Conservation (phyloP, 2,329 filamentous ascomycete genomes). For the Aspergillus terreus region DNA sequence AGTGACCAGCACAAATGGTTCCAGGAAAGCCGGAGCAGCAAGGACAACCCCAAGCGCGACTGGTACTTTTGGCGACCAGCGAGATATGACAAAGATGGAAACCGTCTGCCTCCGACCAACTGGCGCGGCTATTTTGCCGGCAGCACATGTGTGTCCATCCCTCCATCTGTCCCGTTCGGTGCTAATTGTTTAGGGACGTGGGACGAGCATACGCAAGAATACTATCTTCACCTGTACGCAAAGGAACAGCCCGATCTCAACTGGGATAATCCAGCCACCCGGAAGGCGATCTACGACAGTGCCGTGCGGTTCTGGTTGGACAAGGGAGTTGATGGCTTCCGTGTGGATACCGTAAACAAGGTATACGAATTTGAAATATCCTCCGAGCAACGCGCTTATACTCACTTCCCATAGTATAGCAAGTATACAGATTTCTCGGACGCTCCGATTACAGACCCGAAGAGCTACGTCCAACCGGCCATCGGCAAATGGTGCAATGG, state of each 20-base stretch:
- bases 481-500: conserved; percentile 62
- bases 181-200: conserved; percentile 46
- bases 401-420: conserved; percentile 42
- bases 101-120: conserved; percentile 65
- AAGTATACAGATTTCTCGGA: conserved; percentile 48
- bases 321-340: conserved; percentile 65
- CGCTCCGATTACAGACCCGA: conserved; percentile 51
- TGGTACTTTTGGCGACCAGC: conserved; percentile 58
- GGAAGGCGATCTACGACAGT: conserved; percentile 63
- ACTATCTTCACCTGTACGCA: conserved; percentile 70
- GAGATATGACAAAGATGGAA: conserved; percentile 50
- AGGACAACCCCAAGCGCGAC: conserved; percentile 57
- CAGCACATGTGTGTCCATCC: conserved; percentile 46
- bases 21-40: conserved; percentile 56
- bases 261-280: conserved; percentile 65
- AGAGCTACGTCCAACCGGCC: conserved; percentile 49
- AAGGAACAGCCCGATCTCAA: conserved; percentile 73
- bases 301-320: conserved; percentile 72
- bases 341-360: conserved; percentile 66
- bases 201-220: conserved; percentile 65
- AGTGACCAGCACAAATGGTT: conserved; percentile 67
- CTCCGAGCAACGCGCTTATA: background rate
- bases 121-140: conserved; percentile 62
- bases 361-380: background rate
- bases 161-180: background rate